Percentiles rank a stretch among this genome's conserved stretches.
phyloP scores from a whole-genome alignment of 768 basidiomycete species.

The Amanita muscaria region DNA sequence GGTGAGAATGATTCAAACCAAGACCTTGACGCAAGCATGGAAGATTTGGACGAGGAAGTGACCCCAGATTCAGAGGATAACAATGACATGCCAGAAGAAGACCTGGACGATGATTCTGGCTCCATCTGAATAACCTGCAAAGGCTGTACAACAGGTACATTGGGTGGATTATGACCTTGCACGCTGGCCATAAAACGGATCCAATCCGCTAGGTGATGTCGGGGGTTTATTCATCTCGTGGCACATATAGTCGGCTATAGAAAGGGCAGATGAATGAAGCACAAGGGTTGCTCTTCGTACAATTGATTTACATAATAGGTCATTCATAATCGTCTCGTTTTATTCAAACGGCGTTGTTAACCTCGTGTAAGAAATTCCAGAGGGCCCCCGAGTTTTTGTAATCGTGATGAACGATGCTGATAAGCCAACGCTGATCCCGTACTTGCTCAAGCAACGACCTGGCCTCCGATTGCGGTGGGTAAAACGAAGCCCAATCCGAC shows the following conservation, averaged over 20 bases:
- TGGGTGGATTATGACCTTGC: no score
- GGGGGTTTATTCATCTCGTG: no score
- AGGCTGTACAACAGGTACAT: no score
- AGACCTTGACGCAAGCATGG: slow-evolving; percentile 59
- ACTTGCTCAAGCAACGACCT: slow-evolving; percentile 67
- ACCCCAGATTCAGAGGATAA: slow-evolving; percentile 37
- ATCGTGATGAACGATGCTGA: slow-evolving; percentile 91
- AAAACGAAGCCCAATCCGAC: slow-evolving; percentile 89
- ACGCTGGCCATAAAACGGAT: no score
- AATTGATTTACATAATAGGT: no score
- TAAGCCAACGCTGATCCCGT: slow-evolving; percentile 73
- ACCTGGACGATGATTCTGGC: slow-evolving; percentile 40
- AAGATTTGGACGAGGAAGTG: slow-evolving; percentile 42
- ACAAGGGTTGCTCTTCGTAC: no score
- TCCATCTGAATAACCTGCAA: slow-evolving; percentile 16
- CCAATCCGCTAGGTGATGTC: no score
- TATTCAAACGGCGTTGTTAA: neutral
- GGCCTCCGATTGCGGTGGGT: slow-evolving; percentile 65
- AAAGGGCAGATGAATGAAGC: no score
- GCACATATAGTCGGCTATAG: no score
- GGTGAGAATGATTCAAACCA: slow-evolving; percentile 41
- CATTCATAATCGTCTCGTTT: no score
- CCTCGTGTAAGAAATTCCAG: slow-evolving; percentile 74
- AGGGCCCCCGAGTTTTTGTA: slow-evolving; percentile 71
- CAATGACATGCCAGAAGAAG: slow-evolving; percentile 38